A percentile compares a stretch with the other conserved stretches of the same genome.
Conservation (phyloP, 768 basidiomycete genomes). For the Pulveroboletus sp. region DNA sequence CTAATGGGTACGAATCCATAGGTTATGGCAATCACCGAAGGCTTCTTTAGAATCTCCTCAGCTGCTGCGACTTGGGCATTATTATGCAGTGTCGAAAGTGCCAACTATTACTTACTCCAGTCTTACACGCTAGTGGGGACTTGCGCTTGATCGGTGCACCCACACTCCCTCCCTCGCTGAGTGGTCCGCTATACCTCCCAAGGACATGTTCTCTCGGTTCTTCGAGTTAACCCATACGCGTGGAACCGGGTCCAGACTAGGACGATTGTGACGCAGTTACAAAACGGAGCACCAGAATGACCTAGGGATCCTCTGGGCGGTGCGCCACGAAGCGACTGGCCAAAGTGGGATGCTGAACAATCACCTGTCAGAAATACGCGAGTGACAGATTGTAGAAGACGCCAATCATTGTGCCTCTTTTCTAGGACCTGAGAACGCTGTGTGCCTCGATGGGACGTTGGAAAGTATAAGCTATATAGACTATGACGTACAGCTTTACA, state of each 20-base stretch:
- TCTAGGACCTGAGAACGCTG: background rate
- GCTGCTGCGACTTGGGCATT: background rate
- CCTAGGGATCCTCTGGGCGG: background rate
- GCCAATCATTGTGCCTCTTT: too few relatives aligned
- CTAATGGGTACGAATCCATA: background rate
- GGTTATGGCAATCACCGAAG: background rate
- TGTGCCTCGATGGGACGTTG: background rate
- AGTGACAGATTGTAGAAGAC: background rate
- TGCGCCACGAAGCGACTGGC: background rate
- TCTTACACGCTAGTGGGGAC: too few relatives aligned
- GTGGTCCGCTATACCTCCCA: too few relatives aligned
- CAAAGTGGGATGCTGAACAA: background rate
- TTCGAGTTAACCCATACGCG: too few relatives aligned
- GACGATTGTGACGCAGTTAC: background rate
- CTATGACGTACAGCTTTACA: constrained; percentile 5
- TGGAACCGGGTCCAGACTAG: too few relatives aligned
- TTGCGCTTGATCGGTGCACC: too few relatives aligned
- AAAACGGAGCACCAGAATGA: background rate
- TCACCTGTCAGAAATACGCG: background rate
- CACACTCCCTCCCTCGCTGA: too few relatives aligned
- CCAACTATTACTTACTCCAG: too few relatives aligned
- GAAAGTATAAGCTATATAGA: background rate
- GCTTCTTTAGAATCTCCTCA: background rate
- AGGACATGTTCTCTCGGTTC: too few relatives aligned
- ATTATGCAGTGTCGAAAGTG: too few relatives aligned